A percentile compares a stretch with the other conserved stretches of the same genome.
Evolutionary conservation across 306 rosid genomes (phyloP).

Genomic region (Lagenaria siceraria): DNA sequence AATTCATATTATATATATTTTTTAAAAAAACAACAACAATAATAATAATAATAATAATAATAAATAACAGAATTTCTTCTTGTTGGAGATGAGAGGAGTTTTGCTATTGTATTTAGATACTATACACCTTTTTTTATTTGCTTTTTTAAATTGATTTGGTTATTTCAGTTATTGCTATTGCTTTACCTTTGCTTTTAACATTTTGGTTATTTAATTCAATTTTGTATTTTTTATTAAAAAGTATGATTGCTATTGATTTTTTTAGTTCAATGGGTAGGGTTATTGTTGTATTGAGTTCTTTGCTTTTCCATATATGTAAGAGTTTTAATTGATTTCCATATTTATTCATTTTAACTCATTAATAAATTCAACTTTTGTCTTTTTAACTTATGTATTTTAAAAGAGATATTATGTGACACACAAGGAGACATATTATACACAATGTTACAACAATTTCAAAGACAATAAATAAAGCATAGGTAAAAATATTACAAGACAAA

Average conservation of each 20-base stretch:
- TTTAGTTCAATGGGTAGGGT: too few relatives aligned
- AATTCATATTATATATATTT: neutral
- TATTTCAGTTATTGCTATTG: neutral
- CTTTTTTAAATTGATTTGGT: neutral
- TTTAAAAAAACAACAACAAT: neutral
- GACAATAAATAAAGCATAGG: too few relatives aligned
- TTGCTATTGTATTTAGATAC: neutral
- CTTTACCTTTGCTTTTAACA: neutral
- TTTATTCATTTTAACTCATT: neutral
- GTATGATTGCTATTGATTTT: neutral
- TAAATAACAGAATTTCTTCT: neutral
- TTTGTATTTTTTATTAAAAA: neutral
- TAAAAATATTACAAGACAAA: too few relatives aligned
- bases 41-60: neutral
- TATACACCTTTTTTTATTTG: neutral
- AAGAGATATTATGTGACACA: too few relatives aligned
- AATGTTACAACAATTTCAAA: too few relatives aligned
- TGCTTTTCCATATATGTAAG: neutral
- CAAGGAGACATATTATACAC: too few relatives aligned
- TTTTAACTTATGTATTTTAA: too few relatives aligned
- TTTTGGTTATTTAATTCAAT: neutral
- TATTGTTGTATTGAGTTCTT: neutral
- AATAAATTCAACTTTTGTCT: neutral
- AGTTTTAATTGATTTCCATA: neutral
- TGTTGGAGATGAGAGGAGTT: neutral